These are phyloP conservation scores for Abrus precatorius DNA, from an alignment of 306 rosid genomes.

Conservation along the genomic window DNA sequence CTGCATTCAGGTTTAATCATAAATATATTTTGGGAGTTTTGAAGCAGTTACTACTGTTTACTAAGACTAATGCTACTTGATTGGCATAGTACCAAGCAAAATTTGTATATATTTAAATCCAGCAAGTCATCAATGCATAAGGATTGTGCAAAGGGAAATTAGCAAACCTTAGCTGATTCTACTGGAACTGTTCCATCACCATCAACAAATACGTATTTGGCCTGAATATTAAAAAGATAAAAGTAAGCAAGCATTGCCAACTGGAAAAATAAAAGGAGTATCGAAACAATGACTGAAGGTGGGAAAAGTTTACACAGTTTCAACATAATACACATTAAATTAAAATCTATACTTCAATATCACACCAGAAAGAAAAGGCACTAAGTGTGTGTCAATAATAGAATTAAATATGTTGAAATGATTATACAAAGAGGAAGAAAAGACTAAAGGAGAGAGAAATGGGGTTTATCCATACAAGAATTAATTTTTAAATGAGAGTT, in stretches of 20 bases:
- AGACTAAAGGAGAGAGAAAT: conserved; percentile 1
- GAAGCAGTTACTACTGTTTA: neutral
- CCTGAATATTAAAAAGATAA: conserved; percentile 63
- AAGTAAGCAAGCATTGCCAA: conserved; percentile 17
- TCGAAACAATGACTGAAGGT: neutral
- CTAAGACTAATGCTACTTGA: neutral
- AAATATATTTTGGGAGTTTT: neutral
- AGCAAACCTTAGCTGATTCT: conserved; percentile 89
- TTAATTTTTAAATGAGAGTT: conserved; percentile 2
- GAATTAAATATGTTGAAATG: conserved; percentile 4
- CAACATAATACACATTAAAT: conserved; percentile 22
- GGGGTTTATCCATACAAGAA: neutral
- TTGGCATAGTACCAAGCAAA: neutral
- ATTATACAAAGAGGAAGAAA: conserved; percentile 34
- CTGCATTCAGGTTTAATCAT: conserved; percentile 56
- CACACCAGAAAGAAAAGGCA: neutral
- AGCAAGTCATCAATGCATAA: conserved; percentile 19
- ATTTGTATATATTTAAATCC: conserved; percentile 8
- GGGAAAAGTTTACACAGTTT: neutral
- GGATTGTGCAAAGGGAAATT: conserved; percentile 36
- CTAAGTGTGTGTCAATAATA: conserved; percentile 6
- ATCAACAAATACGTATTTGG: conserved; percentile 72
- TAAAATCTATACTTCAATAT: conserved; percentile 10
- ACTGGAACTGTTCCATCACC: conserved; percentile 97
- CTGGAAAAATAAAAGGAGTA: neutral